Conservation (phyloP, 1,284 basidiomycete species). For the Chalciporus sp. region DNA sequence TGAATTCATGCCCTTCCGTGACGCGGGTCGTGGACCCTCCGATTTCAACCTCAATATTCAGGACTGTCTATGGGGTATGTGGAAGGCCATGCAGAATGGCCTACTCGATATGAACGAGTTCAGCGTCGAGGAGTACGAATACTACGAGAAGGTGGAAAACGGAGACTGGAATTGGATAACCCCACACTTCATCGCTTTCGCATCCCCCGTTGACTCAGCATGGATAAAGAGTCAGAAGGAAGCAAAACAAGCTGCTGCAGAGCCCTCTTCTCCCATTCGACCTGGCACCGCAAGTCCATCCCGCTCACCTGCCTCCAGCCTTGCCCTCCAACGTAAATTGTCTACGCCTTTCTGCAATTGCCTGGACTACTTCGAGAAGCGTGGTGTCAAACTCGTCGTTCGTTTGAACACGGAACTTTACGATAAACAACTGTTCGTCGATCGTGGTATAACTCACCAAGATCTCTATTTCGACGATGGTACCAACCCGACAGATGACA, state of each 20-base stretch:
- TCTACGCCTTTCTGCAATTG: slow-evolving; percentile 84
- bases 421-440: slow-evolving; percentile 82
- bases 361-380: slow-evolving; percentile 88
- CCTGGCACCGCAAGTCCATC: slow-evolving; percentile 24
- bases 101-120: slow-evolving; percentile 94
- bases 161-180: slow-evolving; percentile 99
- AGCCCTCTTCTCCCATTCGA: slow-evolving; percentile 36
- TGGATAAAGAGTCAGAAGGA: slow-evolving; percentile 78
- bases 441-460: slow-evolving; percentile 87
- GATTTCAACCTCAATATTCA: slow-evolving; percentile 94
- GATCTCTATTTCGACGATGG: slow-evolving; percentile 98
- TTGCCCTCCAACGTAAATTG: slow-evolving; percentile 75
- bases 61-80: slow-evolving; percentile 93
- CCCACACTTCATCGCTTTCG: slow-evolving; percentile 93
- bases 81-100: slow-evolving; percentile 90
- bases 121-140: slow-evolving; percentile 87
- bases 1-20: slow-evolving; percentile 94
- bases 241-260: slow-evolving; percentile 55
- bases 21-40: slow-evolving; percentile 91
- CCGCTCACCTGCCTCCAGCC: slow-evolving; percentile 39
- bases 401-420: slow-evolving; percentile 96
- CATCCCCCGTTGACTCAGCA: slow-evolving; percentile 83
- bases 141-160: slow-evolving; percentile 93
- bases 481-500: slow-evolving; percentile 95
- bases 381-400: slow-evolving; percentile 89